These are phyloP conservation scores for Neobulgaria alba DNA, from an alignment of 2,329 filamentous ascomycete genomes.

Conservation along the genomic window DNA sequence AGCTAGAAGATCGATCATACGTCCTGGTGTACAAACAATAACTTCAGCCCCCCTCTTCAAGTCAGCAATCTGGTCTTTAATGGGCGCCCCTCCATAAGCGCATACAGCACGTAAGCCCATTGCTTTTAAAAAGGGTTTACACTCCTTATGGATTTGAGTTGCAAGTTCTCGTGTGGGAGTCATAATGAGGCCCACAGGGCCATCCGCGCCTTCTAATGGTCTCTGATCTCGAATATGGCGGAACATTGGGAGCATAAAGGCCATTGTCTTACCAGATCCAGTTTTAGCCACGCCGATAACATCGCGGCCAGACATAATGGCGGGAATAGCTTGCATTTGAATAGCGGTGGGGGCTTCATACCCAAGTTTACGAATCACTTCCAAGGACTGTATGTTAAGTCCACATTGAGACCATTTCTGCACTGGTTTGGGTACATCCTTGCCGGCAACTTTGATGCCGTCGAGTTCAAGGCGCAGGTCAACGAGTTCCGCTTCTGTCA, in stretches of 20 bases:
- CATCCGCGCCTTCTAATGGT: slow-evolving; percentile 73
- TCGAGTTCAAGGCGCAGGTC: slow-evolving; percentile 81
- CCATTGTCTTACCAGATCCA: slow-evolving; percentile 93
- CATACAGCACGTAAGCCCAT: slow-evolving; percentile 80
- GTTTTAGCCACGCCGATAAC: slow-evolving; percentile 96
- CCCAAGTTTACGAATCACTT: slow-evolving; percentile 72
- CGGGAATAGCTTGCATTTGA: slow-evolving; percentile 88
- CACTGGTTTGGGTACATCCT: slow-evolving; percentile 85
- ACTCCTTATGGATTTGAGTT: slow-evolving; percentile 87
- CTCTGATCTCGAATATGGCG: slow-evolving; percentile 93
- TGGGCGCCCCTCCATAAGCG: slow-evolving; percentile 89
- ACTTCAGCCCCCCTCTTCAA: slow-evolving; percentile 93
- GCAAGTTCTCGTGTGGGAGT: slow-evolving; percentile 91
- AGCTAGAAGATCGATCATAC: slow-evolving; percentile 89
- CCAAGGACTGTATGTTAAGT: slow-evolving; percentile 74
- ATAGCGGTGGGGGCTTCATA: slow-evolving; percentile 90
- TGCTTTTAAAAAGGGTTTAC: slow-evolving; percentile 86
- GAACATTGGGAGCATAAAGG: slow-evolving; percentile 94
- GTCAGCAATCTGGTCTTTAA: slow-evolving; percentile 95
- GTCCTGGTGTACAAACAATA: slow-evolving; percentile 87
- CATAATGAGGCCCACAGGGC: slow-evolving; percentile 81
- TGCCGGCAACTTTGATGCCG: slow-evolving; percentile 86
- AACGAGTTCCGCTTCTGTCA: slow-evolving; percentile 77
- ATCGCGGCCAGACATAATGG: slow-evolving; percentile 92
- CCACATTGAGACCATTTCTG: slow-evolving; percentile 96